Evolutionary conservation across 352 stramenopile species (phyloP), one percentile per base, ranked within the genome.

Genomic region (Globisporangium splendens): DNA sequence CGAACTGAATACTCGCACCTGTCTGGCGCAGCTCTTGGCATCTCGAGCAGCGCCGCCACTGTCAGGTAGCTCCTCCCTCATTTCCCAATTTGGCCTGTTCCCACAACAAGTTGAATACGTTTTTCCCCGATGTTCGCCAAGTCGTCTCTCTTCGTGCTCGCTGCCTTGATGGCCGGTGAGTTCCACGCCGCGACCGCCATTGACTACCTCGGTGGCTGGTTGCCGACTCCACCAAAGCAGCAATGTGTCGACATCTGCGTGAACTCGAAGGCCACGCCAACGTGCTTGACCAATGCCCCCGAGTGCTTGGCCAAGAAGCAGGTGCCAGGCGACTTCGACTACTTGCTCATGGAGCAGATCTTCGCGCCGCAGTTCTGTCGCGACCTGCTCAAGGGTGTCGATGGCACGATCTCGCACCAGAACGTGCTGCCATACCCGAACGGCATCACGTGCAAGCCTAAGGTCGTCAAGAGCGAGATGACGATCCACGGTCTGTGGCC

Each of bases 281-380:
- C 70, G 58, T 92, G 82, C 54, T 62, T 87, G 22, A 89, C 75
- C 11, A 71, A 66, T 54, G 66, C 74, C 44, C 68, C 74, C 14
- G 66, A 65, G 20, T 89, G 82, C 56, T 60, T 86, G 46, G 70
- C 75, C 46, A 90, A 89, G 72, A 67, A 78, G 59, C 77, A 85
- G 62, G 70, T 74, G 46, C 80, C 79, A 7, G 77, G 79, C 39
- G 82, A 89, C 71, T 91, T 82, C 46, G 83, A 91, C 73, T 91
- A 87, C 66, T 63, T 93, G 42, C 56, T 91, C 44, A 66, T 93
- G 31, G 81, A 93, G 68, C 75, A 93, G 65, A 63, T 93, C 47
- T 93, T 85, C 55, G 72, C 86, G 59, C 83, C 83, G 62, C 83
- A 93, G 70, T 93, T 89, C 68, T 93, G 83, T 62, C 83, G 83